Evolutionary conservation across 345 rosid species (phyloP), one percentile per base, ranked within the genome.

Genomic region (Sisymbrium altissimum): DNA sequence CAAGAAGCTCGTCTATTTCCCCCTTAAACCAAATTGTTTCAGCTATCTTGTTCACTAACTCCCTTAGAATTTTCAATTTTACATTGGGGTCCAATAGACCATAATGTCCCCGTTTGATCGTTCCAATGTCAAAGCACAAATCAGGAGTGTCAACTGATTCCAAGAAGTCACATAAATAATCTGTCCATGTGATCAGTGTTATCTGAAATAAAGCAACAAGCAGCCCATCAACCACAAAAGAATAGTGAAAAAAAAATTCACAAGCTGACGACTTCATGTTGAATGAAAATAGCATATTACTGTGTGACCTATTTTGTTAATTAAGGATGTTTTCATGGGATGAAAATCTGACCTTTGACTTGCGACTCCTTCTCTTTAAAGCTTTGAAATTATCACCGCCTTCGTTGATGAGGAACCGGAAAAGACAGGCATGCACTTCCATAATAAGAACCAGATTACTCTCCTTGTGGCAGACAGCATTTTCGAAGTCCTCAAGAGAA

Each of bases 401-500:
- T 66, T 84, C 89, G 55, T 77, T 86, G 9, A 84, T 82, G 54
- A 95, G 90, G 73, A 88, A 73, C 69, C 83, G 86, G 64, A 95
- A 84, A 73, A 92, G 83, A 77, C 91, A 81, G 72, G 98, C 86
- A 88, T 95, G 97, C 15, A 85, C 72, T 83, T 95, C 99, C 61
- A 83, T 84, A 49, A 87, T 83, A 66, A 95, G 91, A 77, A 70
- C 83, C 87, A 89, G 73, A 81, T 86, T 92, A 84, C 92, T 83
- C 55, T 86, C 98, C 84, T 90, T 92, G 77, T 90, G 92, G 82
- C 92, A 87, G 66, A 95, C 71, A 52, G 98, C 93, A 83, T 86
- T 95, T 77, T 95, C 97, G 75, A 95, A 90, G 83, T 95, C 96
- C 84, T 86, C 94, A 35, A 95, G 83, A 61, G 97, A 84, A 84